Percentiles rank a stretch among this genome's conserved stretches.
phyloP scores from a whole-genome alignment of 1,284 basidiomycete species.

The Lentinus polychrous region DNA sequence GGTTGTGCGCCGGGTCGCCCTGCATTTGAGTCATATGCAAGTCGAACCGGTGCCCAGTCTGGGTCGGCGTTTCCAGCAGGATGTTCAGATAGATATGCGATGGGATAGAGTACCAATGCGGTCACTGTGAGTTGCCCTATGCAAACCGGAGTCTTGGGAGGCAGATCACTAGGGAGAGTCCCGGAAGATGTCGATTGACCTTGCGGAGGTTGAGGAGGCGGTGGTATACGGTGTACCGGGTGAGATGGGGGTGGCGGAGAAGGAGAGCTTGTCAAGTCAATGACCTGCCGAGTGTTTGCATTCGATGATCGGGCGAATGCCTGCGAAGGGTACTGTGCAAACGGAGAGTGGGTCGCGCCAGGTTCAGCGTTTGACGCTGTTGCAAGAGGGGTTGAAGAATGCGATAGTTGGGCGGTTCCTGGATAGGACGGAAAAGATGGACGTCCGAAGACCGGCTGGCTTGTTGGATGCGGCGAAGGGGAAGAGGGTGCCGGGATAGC shows the following conservation, averaged over 20 bases:
- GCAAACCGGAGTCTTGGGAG: slow-evolving; percentile 77
- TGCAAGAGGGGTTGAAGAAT: slow-evolving; percentile 10
- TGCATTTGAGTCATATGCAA: slow-evolving; percentile 63
- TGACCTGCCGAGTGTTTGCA: slow-evolving; percentile 40
- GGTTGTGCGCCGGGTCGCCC: slow-evolving; percentile 55
- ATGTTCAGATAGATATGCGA: slow-evolving; percentile 58
- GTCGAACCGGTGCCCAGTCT: slow-evolving; percentile 74
- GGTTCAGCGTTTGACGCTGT: not conserved
- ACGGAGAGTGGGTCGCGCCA: not conserved
- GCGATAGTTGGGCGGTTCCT: slow-evolving; percentile 13
- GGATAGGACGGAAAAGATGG: slow-evolving; percentile 23
- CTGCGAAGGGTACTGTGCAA: not conserved
- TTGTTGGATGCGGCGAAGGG: slow-evolving; percentile 4
- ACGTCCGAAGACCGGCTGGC: slow-evolving; percentile 16
- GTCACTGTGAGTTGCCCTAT: slow-evolving; percentile 81
- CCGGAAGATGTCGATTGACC: not conserved
- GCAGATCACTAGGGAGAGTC: slow-evolving; percentile 36
- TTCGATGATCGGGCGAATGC: not conserved
- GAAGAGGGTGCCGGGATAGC: not conserved
- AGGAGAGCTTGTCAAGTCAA: slow-evolving; percentile 71
- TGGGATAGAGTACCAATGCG: slow-evolving; percentile 82
- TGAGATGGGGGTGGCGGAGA: slow-evolving; percentile 49
- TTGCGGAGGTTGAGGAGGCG: no score
- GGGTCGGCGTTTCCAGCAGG: slow-evolving; percentile 25
- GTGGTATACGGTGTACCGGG: slow-evolving; percentile 14